phyloP scores from a whole-genome alignment of 1,139 yeast genomes.

The Arxiozyma slooffiae region DNA sequence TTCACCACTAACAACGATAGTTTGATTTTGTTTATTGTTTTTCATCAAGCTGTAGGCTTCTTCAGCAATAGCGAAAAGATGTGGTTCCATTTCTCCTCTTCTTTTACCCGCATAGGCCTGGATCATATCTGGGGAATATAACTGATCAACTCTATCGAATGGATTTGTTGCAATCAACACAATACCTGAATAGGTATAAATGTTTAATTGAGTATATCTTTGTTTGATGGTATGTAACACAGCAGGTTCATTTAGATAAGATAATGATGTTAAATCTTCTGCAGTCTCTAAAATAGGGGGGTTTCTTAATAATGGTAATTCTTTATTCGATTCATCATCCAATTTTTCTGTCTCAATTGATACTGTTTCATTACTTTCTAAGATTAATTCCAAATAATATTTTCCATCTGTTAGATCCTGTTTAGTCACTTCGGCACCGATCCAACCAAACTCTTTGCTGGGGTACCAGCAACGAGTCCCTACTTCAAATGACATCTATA shows the following conservation, averaged over 20 bases:
- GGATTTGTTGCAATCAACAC: constrained; percentile 97
- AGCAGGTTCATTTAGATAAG: constrained; percentile 92
- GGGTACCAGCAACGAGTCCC: constrained; percentile 86
- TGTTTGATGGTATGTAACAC: constrained; percentile 89
- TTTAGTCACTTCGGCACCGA: constrained; percentile 69
- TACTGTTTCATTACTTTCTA: constrained; percentile 53
- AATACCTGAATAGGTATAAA: constrained; percentile 95
- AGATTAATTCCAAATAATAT: constrained; percentile 47
- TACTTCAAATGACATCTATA: constrained; percentile 24
- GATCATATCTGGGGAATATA: constrained; percentile 85
- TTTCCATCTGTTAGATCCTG: constrained; percentile 44
- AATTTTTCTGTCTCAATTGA: constrained; percentile 45
- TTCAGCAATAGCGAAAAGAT: constrained; percentile 95
- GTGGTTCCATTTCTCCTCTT: constrained; percentile 95
- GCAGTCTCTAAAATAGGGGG: constrained; percentile 78
- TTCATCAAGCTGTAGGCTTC: constrained; percentile 96
- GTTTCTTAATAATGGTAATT: constrained; percentile 76
- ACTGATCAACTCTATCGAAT: constrained; percentile 83
- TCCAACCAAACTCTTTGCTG: constrained; percentile 81
- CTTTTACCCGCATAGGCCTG: constrained; percentile 94
- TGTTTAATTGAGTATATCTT: constrained; percentile 82
- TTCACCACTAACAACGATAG: constrained; percentile 96
- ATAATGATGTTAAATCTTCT: constrained; percentile 85
- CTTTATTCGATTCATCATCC: constrained; percentile 21
- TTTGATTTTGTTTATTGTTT: constrained; percentile 76